These are phyloP conservation scores for Aureobasidium subglaciale DNA, from an alignment of 2,329 filamentous ascomycete genomes.

Conservation along the genomic window DNA sequence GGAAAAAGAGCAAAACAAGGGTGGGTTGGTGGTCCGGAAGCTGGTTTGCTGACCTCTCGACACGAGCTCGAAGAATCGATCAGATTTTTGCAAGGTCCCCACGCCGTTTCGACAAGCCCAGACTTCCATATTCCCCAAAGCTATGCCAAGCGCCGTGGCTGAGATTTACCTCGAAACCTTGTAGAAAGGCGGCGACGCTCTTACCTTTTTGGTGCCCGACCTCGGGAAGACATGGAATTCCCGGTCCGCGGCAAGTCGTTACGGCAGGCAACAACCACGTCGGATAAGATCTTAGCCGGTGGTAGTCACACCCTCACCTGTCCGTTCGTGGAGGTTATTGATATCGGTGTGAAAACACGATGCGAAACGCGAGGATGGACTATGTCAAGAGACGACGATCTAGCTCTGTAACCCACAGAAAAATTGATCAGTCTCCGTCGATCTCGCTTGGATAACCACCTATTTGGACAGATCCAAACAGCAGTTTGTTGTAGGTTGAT, in stretches of 20 bases:
- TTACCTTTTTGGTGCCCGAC: neutral
- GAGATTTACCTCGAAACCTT: neutral
- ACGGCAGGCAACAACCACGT: neutral
- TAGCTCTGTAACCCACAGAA: too few relatives aligned
- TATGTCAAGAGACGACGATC: too few relatives aligned
- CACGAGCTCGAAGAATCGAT: neutral
- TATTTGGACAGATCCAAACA: too few relatives aligned
- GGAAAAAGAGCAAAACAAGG: neutral
- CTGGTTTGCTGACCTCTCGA: slow-evolving; percentile 3
- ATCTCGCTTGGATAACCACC: too few relatives aligned
- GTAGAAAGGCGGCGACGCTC: neutral
- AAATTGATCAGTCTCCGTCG: too few relatives aligned
- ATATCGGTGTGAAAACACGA: too few relatives aligned
- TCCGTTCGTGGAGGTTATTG: too few relatives aligned
- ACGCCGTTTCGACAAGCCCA: neutral
- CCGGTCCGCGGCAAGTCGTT: neutral
- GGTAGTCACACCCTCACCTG: neutral
- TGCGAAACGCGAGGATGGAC: too few relatives aligned
- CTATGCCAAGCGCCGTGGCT: neutral
- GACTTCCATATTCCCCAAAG: neutral
- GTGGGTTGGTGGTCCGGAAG: neutral
- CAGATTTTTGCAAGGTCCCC: neutral
- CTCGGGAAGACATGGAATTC: neutral
- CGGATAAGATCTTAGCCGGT: neutral
- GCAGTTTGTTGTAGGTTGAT: too few relatives aligned